phyloP scores from a whole-genome alignment of 2,329 filamentous ascomycete species.

The Zasmidium citrigriseum region DNA sequence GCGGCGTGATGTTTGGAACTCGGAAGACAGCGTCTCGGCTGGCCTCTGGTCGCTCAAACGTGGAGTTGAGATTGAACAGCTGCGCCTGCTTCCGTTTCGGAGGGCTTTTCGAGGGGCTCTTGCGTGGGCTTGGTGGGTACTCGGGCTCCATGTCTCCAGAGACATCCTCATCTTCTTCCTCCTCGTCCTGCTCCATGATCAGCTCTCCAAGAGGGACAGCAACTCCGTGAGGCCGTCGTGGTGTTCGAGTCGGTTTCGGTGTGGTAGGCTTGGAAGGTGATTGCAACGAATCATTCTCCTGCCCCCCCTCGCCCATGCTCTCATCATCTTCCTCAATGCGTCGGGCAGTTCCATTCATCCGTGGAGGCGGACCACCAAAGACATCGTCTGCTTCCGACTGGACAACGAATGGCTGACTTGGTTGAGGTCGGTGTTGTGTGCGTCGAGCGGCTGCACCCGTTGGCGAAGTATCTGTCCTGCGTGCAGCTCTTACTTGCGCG shows the following conservation, averaged over 20 bases:
- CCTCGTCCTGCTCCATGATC: conserved; percentile 29
- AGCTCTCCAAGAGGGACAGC: conserved; percentile 34
- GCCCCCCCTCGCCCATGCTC: conserved; percentile 40
- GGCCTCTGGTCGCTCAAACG: conserved; percentile 23
- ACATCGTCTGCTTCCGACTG: conserved; percentile 26
- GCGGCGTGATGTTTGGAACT: conserved; percentile 29
- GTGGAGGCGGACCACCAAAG: conserved; percentile 14
- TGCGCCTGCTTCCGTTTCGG: conserved; percentile 15
- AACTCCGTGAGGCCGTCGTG: conserved; percentile 31
- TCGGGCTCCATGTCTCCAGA: conserved; percentile 31
- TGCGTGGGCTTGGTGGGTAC: conserved; percentile 39
- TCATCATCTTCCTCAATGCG: conserved; percentile 35
- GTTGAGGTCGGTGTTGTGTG: conserved; percentile 11
- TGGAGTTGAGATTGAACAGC: neutral
- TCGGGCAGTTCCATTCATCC: conserved; percentile 7
- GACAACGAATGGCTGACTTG: conserved; percentile 26
- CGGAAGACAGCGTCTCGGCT: conserved; percentile 25
- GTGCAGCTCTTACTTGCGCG: conserved; percentile 27
- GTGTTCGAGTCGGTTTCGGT: conserved; percentile 30
- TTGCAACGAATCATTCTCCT: conserved; percentile 52
- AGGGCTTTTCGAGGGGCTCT: conserved; percentile 32
- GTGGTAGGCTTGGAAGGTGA: conserved; percentile 40
- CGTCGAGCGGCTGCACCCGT: conserved; percentile 21
- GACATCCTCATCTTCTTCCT: conserved; percentile 14
- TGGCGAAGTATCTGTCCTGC: conserved; percentile 27